Conservation (phyloP, 768 basidiomycete genomes). For the Phaeotremella fagi region DNA sequence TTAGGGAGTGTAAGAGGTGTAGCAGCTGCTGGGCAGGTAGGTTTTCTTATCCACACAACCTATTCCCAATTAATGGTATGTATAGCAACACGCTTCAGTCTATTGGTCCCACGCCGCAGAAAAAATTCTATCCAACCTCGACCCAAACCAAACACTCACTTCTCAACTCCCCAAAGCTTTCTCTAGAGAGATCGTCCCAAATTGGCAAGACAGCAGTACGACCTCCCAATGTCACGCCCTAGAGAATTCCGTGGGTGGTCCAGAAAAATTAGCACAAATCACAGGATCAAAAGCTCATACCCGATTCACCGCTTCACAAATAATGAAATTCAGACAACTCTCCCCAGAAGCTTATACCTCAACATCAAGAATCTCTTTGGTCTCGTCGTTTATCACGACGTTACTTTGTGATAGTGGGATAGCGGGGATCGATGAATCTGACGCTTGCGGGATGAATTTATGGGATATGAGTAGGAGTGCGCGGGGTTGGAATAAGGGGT, state of each 20-base stretch:
- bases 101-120: conserved; percentile 67
- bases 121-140: conserved; percentile 55
- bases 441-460: conserved; percentile 86
- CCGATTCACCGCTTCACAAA: conserved; percentile 82
- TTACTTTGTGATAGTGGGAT: conserved; percentile 68
- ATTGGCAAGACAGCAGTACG: conserved; percentile 90
- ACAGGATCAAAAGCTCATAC: conserved; percentile 82
- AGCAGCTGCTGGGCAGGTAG: conserved; percentile 33
- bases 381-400: conserved; percentile 77
- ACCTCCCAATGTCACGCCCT: conserved; percentile 66
- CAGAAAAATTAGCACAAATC: conserved; percentile 65
- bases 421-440: conserved; percentile 77
- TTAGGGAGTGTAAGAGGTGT: conserved; percentile 24
- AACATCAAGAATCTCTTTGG: conserved; percentile 68
- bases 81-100: conserved; percentile 66
- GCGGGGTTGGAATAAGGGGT: conserved; percentile 60
- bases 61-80: neutral
- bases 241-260: conserved; percentile 64
- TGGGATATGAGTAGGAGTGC: conserved; percentile 69
- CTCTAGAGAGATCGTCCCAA: conserved; percentile 64
- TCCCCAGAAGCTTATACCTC: conserved; percentile 51
- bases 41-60: neutral
- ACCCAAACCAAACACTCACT: conserved; percentile 54
- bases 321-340: conserved; percentile 58
- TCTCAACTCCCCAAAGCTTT: conserved; percentile 67